phyloP scores from a whole-genome alignment of 23 red algal species.

The Gracilaria domingensis region DNA sequence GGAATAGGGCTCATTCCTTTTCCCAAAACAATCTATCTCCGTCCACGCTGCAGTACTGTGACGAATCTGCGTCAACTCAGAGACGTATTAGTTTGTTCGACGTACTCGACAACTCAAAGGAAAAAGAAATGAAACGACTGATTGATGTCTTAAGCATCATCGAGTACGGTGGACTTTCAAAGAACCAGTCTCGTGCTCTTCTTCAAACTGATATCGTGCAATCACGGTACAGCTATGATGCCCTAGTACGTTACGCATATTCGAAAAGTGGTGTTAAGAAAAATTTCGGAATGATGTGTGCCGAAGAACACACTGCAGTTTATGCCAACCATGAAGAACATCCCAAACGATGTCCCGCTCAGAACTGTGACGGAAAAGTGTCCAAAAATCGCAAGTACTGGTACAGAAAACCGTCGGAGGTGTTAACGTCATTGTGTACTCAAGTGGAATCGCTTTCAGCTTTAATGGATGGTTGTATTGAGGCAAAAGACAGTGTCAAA shows the following conservation, averaged over 20 bases:
- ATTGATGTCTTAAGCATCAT: not conserved
- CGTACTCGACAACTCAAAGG: not conserved
- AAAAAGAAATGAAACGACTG: slow-evolving; percentile 2
- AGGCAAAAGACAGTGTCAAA: too few relatives aligned
- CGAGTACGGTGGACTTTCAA: not conserved
- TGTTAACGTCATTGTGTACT: not conserved
- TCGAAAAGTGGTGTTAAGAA: not conserved
- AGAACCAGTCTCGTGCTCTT: slow-evolving; percentile 13
- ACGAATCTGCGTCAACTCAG: not conserved
- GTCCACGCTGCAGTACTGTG: not conserved
- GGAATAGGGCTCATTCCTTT: not conserved
- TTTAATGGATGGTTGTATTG: too few relatives aligned
- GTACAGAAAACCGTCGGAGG: not conserved
- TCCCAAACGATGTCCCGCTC: not conserved
- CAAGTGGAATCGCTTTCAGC: not conserved
- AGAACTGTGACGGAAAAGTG: not conserved
- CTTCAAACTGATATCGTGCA: not conserved
- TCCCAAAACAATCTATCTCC: not conserved
- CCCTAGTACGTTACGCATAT: not conserved
- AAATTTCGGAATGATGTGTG: not conserved
- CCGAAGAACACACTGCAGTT: not conserved
- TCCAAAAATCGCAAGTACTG: not conserved
- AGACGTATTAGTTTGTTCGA: not conserved
- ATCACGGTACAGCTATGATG: slow-evolving; percentile 40
- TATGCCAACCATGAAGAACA: not conserved